Base-by-base conservation (phyloP, 2,329 filamentous ascomycete genomes). In the Hypocreales sp. region DNA sequence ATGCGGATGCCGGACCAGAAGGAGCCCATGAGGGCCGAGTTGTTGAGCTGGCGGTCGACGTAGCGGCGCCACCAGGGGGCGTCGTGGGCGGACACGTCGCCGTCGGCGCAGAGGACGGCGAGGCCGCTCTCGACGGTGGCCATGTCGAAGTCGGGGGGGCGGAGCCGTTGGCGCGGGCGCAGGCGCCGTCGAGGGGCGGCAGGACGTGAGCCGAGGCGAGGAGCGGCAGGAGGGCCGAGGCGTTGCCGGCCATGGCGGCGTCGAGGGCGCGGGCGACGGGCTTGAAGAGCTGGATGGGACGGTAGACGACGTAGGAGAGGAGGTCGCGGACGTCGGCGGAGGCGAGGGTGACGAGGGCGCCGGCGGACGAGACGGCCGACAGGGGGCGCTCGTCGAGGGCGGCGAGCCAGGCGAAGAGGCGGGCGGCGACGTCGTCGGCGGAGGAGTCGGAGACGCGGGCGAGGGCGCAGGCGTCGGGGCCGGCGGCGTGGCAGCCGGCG, bases 51-150 rank as follows among this genome's bases (percentile, higher is more conserved):
- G 10, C 31, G 24, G 5, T 28, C 15, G 7, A 56, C 30, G 32
- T 55, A 53, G 2, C 33, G 31, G n/a, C 26, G 20, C 39, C 50
- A 50, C 24, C 42, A 47, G 3, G 31, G 6, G 9, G 41, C 8
- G 11, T 30, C 36, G 21, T 37, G 34, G 29, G 31, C 31, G 5
- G 33, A 31, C 16, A 42, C 28, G 27, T 41, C 30, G 14, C 47
- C 54, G 37, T 59, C 55, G 31, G 42, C 38, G 39, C 56, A 60
- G 13, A 48, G 29, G 5, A 56, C 35, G 5, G 42, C 39, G 9
- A 8, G 5, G 25, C 14, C 11, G 2, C 20, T 19, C 7, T 29
- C 28, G 7, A 12, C 4, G n/a, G n/a, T n/a, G n/a, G n/a, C n/a
- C n/a, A n/a, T n/a, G n/a, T n/a, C n/a, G n/a, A n/a, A n/a, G 13